phyloP scores from a whole-genome alignment of 176 grass and related monocot species.

The Cymbopogon citratus region DNA sequence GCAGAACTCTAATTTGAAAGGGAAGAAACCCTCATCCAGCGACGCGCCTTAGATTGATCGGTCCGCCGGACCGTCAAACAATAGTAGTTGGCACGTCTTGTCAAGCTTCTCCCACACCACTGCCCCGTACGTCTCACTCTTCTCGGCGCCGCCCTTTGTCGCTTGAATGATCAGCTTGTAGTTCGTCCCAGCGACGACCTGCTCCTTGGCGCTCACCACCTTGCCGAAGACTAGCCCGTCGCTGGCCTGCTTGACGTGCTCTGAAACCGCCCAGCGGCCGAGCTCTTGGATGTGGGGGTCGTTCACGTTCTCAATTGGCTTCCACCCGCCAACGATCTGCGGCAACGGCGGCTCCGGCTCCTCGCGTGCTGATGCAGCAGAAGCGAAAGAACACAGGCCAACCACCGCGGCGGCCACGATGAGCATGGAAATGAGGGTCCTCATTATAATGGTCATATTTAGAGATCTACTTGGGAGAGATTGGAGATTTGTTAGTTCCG shows the following conservation, averaged over 20 bases:
- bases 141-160: background rate
- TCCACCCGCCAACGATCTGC: background rate
- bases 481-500: too few relatives aligned
- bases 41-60: background rate
- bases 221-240: slow-evolving; percentile 21
- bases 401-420: background rate
- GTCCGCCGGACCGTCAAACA: slow-evolving; percentile 23
- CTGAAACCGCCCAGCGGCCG: slow-evolving; percentile 30
- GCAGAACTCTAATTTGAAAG: too few relatives aligned
- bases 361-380: background rate
- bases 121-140: slow-evolving; percentile 6
- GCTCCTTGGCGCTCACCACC: slow-evolving; percentile 32
- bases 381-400: background rate
- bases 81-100: slow-evolving; percentile 18
- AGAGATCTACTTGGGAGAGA: background rate
- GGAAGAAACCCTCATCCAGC: too few relatives aligned
- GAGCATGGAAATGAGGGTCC: background rate
- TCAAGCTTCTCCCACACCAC: slow-evolving; percentile 23
- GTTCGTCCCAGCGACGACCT: slow-evolving; percentile 34
- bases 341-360: background rate
- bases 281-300: slow-evolving; percentile 41
- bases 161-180: slow-evolving; percentile 29
- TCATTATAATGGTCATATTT: background rate
- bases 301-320: slow-evolving; percentile 20
- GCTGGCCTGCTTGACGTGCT: slow-evolving; percentile 16